These are phyloP conservation scores for Zopfia rhizophila DNA, from an alignment of 2,329 filamentous ascomycete genomes.

Conservation along the genomic window DNA sequence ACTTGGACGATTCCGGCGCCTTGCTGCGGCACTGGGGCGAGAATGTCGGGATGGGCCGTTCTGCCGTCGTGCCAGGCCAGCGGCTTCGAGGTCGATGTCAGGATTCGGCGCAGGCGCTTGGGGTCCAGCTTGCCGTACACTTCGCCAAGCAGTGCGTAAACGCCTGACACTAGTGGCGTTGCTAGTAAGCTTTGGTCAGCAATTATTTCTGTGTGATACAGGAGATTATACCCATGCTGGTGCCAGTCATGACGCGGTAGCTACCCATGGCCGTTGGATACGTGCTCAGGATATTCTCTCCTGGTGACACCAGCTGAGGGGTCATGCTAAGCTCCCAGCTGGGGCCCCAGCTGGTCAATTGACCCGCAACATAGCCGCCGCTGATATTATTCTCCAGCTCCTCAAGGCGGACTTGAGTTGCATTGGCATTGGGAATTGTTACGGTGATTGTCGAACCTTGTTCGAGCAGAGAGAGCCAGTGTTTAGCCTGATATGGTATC, in stretches of 20 bases:
- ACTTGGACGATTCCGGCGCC: slow-evolving; percentile 32
- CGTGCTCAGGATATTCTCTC: slow-evolving; percentile 68
- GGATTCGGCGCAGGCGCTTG: slow-evolving; percentile 21
- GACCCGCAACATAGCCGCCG: slow-evolving; percentile 19
- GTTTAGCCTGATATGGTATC: slow-evolving; percentile 20
- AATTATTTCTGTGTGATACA: too few species aligned
- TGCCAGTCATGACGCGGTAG: slow-evolving; percentile 66
- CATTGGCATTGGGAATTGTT: slow-evolving; percentile 23
- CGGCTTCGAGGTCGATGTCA: slow-evolving; percentile 29
- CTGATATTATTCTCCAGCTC: slow-evolving; percentile 23
- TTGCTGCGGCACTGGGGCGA: slow-evolving; percentile 36
- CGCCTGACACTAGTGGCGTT: slow-evolving; percentile 28
- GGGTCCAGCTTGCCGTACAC: slow-evolving; percentile 28
- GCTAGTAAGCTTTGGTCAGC: slow-evolving; percentile 4
- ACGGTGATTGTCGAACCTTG: slow-evolving; percentile 23
- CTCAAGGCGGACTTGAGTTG: slow-evolving; percentile 17
- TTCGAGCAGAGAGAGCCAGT: slow-evolving; percentile 23
- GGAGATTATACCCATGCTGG: too few species aligned
- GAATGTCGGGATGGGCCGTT: slow-evolving; percentile 12
- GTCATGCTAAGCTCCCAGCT: slow-evolving; percentile 68
- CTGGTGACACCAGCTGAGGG: slow-evolving; percentile 66
- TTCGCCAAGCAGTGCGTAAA: slow-evolving; percentile 29
- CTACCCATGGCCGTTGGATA: slow-evolving; percentile 56
- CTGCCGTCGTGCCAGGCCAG: slow-evolving; percentile 27
- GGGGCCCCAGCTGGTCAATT: slow-evolving; percentile 66